Conservation (phyloP, 2,329 filamentous ascomycete genomes). For the Podosphaera aphanis region DNA sequence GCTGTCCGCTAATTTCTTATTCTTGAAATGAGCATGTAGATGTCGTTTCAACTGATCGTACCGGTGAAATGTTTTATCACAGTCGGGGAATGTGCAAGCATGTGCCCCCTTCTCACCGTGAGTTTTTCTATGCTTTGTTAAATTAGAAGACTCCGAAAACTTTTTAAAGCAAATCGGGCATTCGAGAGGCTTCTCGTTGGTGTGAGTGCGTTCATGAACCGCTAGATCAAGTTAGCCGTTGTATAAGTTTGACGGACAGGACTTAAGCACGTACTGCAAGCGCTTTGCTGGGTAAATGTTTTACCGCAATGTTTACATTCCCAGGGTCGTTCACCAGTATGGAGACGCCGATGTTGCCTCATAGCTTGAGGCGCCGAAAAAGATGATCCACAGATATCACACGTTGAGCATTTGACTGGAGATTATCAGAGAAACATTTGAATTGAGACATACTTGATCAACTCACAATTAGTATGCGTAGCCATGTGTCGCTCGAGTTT, state of each 20-base stretch:
- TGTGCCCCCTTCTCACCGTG: conserved; percentile 30
- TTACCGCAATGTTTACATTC: conserved; percentile 30
- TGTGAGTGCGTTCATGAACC: conserved; percentile 45
- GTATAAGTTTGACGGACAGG: not conserved
- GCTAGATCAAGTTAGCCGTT: conserved; percentile 12
- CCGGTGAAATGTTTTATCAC: conserved; percentile 33
- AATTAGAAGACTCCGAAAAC: conserved; percentile 42
- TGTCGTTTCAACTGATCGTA: conserved; percentile 37
- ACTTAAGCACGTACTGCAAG: conserved; percentile 26
- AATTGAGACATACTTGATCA: no score
- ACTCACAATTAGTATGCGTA: conserved; percentile 38
- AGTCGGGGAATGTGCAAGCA: conserved; percentile 24
- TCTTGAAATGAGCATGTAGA: conserved; percentile 16
- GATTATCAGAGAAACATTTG: not conserved
- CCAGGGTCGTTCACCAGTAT: conserved; percentile 42
- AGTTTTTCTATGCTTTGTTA: conserved; percentile 40
- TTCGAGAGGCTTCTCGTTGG: conserved; percentile 36
- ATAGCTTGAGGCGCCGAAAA: conserved; percentile 46
- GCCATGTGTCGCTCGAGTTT: conserved; percentile 43
- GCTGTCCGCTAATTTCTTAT: not conserved
- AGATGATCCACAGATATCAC: conserved; percentile 27
- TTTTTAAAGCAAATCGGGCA: conserved; percentile 34
- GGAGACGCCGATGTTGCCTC: conserved; percentile 41
- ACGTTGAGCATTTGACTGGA: conserved; percentile 35
- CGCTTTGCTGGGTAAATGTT: conserved; percentile 42